A percentile compares a stretch with the other conserved stretches of the same genome.
Evolutionary conservation across 2,329 filamentous ascomycete genomes (phyloP).

Genomic region (Pestalotiopsis sp.): DNA sequence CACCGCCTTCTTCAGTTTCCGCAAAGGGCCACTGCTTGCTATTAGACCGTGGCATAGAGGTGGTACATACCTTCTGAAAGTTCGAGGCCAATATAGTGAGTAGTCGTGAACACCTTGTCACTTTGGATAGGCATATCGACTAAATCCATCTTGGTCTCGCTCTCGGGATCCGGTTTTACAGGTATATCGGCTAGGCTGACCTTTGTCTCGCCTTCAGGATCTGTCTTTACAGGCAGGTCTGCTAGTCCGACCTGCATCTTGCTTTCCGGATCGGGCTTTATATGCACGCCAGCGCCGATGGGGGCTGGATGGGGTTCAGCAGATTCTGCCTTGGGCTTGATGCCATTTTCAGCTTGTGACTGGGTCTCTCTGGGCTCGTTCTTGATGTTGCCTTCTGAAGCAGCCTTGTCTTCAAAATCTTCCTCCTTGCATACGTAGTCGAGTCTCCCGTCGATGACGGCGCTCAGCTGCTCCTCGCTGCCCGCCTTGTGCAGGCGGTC

Average conservation of each 20-base stretch:
- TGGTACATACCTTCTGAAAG: slow-evolving; percentile 68
- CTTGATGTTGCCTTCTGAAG: not conserved
- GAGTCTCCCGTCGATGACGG: slow-evolving; percentile 57
- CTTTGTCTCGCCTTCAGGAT: slow-evolving; percentile 12
- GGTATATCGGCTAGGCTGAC: slow-evolving; percentile 13
- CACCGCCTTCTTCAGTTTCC: not conserved
- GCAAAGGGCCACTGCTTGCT: not conserved
- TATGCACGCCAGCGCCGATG: not conserved
- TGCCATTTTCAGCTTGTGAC: slow-evolving; percentile 15
- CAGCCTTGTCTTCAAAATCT: slow-evolving; percentile 15
- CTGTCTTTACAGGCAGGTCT: slow-evolving; percentile 20
- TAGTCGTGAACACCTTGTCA: slow-evolving; percentile 77
- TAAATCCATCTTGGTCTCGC: slow-evolving; percentile 21
- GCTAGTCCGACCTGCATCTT: slow-evolving; percentile 6
- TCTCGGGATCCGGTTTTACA: slow-evolving; percentile 24
- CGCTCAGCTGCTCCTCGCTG: slow-evolving; percentile 50
- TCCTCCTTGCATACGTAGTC: slow-evolving; percentile 43
- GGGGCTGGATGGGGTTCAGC: not conserved
- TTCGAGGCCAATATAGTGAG: slow-evolving; percentile 91
- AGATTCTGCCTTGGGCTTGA: not conserved
- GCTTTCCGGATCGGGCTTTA: not conserved
- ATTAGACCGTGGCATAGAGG: not conserved
- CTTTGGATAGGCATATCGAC: slow-evolving; percentile 27
- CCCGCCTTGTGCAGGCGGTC: slow-evolving; percentile 77
- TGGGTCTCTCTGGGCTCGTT: slow-evolving; percentile 24